These are phyloP conservation scores for Naganishia albida DNA, from an alignment of 1,284 basidiomycete species.

Conservation along the genomic window DNA sequence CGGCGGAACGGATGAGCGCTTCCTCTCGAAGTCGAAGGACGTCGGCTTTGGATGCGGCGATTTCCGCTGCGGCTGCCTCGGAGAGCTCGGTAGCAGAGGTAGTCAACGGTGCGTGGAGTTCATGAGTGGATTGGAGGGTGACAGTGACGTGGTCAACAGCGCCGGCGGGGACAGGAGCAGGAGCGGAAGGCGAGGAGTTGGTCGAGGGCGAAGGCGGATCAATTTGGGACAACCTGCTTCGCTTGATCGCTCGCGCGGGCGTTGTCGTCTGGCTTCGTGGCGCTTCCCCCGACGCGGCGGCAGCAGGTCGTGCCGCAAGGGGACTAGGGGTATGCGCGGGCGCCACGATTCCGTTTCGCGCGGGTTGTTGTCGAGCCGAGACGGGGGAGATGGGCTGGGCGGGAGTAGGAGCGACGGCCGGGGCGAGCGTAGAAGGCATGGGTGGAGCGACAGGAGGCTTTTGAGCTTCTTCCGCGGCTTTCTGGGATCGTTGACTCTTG, in stretches of 20 bases:
- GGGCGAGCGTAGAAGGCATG: constrained; percentile 12
- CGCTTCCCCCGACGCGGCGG: background rate
- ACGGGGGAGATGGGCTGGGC: constrained; percentile 8
- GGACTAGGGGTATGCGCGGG: background rate
- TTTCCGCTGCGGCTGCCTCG: constrained; percentile 49
- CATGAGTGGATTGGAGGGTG: constrained; percentile 49
- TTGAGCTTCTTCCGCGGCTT: constrained; percentile 47
- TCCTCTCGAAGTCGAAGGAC: constrained; percentile 51
- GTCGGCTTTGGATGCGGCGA: constrained; percentile 50
- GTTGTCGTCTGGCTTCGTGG: background rate
- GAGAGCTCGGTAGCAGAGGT: constrained; percentile 36
- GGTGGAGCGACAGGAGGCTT: constrained; percentile 11
- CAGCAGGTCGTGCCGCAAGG: background rate
- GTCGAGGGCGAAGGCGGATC: constrained; percentile 38
- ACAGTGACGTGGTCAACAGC: constrained; percentile 38
- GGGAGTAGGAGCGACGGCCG: constrained; percentile 21
- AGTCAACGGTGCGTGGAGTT: constrained; percentile 44
- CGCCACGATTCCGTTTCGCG: background rate
- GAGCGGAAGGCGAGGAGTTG: constrained; percentile 15
- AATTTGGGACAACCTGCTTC: constrained; percentile 51
- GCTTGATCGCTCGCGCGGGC: constrained; percentile 58
- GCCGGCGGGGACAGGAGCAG: constrained; percentile 9
- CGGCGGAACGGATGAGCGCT: constrained; percentile 43
- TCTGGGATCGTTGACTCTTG: constrained; percentile 57
- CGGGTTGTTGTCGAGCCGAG: background rate